Evolutionary conservation across 495 filamentous ascomycete genomes (phyloP).

Genomic region (Acidomyces sp.): DNA sequence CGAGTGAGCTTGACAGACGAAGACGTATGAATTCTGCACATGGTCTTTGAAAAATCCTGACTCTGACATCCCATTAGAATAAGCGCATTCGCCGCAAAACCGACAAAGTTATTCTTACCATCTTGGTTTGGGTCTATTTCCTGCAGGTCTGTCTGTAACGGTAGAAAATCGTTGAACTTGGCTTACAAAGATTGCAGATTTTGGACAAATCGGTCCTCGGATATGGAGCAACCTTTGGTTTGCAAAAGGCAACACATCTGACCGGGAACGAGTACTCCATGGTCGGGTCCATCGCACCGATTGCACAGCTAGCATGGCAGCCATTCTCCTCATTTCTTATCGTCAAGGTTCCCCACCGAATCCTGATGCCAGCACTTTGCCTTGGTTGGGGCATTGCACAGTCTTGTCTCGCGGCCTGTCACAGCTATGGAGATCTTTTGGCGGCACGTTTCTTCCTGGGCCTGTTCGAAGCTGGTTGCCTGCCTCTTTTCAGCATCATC

Average conservation of each 20-base stretch:
- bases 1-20: constrained; percentile 15
- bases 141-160: constrained; percentile 27
- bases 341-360: constrained; percentile 51
- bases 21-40: constrained; percentile 7
- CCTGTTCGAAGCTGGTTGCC: constrained; percentile 40
- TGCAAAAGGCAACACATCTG: constrained; percentile 40
- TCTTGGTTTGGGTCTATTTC: constrained; percentile 55
- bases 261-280: constrained; percentile 48
- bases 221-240: constrained; percentile 50
- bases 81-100: constrained; percentile 48
- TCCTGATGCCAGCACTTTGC: constrained; percentile 47
- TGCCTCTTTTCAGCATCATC: constrained; percentile 43
- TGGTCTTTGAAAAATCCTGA: background rate
- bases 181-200: constrained; percentile 31
- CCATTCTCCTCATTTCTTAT: constrained; percentile 52
- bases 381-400: constrained; percentile 42
- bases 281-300: constrained; percentile 47
- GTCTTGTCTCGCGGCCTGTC: constrained; percentile 34
- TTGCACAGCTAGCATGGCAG: constrained; percentile 54
- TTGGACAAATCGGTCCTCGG: constrained; percentile 53
- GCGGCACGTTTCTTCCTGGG: constrained; percentile 45
- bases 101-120: constrained; percentile 42
- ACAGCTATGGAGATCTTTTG: constrained; percentile 39
- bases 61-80: constrained; percentile 21
- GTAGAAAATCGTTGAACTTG: background rate